These are phyloP conservation scores for Geotrichum reessii DNA, from an alignment of 1,139 yeast species.

Conservation along the genomic window DNA sequence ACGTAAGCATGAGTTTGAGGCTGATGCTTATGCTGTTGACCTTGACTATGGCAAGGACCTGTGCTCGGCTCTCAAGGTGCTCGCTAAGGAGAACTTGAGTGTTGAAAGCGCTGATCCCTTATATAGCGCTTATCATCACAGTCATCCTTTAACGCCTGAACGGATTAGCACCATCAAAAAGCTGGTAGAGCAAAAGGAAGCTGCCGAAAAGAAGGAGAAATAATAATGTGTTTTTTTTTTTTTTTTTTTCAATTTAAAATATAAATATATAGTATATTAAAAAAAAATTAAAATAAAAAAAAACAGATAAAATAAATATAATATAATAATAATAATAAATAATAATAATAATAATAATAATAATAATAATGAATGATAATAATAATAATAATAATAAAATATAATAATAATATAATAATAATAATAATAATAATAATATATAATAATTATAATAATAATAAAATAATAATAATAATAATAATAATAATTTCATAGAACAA, in stretches of 20 bases:
- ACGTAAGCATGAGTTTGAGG: constrained; percentile 87
- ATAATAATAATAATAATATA: too few species aligned
- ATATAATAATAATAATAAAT: too few species aligned
- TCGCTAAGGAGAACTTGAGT: constrained; percentile 75
- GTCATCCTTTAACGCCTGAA: constrained; percentile 88
- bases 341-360: too few species aligned
- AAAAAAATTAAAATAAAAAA: too few species aligned
- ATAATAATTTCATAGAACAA: too few species aligned
- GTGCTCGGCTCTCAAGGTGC: constrained; percentile 63
- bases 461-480: too few species aligned
- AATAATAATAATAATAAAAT: too few species aligned
- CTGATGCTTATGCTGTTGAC: constrained; percentile 75
- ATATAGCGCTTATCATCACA: constrained; percentile 80
- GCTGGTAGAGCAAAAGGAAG: constrained; percentile 14
- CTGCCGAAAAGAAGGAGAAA: constrained; percentile 22
- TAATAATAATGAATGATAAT: too few species aligned
- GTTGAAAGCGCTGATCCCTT: constrained; percentile 84
- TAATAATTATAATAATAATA: too few species aligned
- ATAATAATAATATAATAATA: too few species aligned
- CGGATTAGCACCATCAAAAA: constrained; percentile 62
- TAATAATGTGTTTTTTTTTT: not conserved
- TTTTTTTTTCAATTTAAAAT: not conserved
- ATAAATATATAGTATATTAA: not conserved
- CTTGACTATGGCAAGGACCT: constrained; percentile 68
- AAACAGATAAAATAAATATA: too few species aligned